These are phyloP conservation scores for Talaromyces ruber DNA, from an alignment of 495 filamentous ascomycete species.

Conservation along the genomic window DNA sequence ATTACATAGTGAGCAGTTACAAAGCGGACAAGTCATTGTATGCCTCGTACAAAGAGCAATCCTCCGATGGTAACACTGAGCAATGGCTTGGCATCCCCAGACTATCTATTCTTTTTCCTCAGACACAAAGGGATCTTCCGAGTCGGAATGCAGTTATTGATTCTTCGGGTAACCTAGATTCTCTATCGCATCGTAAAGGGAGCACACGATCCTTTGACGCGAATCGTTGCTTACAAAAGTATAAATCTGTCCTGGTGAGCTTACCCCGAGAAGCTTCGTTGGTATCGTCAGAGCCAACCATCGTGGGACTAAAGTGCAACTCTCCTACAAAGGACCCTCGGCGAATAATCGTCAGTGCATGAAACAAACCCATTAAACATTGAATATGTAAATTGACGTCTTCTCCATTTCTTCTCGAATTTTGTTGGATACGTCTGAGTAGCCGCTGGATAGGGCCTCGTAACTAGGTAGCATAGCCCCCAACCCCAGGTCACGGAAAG, in stretches of 20 bases:
- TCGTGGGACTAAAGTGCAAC: not conserved
- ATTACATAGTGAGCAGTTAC: not conserved
- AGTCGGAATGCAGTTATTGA: not conserved
- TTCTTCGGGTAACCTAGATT: not conserved
- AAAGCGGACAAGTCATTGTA: not conserved
- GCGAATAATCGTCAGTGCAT: not conserved
- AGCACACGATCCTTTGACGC: not conserved
- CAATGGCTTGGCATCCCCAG: conserved; percentile 1
- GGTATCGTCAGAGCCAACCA: not conserved
- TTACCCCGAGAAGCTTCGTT: not conserved
- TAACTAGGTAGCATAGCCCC: not conserved
- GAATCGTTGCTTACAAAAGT: not conserved
- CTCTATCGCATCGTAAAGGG: not conserved
- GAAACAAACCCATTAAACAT: not conserved
- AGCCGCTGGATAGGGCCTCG: not conserved
- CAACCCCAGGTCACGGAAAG: not conserved
- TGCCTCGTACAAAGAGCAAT: not conserved
- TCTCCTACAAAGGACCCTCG: not conserved
- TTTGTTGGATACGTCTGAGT: not conserved
- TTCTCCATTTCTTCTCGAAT: not conserved
- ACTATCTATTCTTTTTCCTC: not conserved
- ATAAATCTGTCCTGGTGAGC: not conserved
- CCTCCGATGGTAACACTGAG: not conserved
- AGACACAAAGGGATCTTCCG: not conserved
- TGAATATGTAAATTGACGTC: not conserved